Evolutionary conservation across 495 filamentous ascomycete genomes (phyloP), one percentile per base, ranked within the genome.

Genomic region (Trichoderma parareesei): DNA sequence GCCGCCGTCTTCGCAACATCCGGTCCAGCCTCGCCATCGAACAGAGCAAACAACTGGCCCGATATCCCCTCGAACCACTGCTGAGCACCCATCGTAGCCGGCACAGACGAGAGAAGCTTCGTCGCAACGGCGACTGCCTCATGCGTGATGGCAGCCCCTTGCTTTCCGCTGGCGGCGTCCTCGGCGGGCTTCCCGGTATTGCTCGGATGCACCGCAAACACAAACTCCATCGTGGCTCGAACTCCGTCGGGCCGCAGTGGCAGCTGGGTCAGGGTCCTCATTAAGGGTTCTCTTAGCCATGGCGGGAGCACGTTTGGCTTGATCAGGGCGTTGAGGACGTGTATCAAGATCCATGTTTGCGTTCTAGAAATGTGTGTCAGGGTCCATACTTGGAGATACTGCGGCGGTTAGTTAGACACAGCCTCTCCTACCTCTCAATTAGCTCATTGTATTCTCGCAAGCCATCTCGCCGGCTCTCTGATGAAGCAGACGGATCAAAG

Each of bases 111-210:
- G 2, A 93, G 74, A 11, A 92, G 72, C 11, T 78, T 81, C 0
- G 85, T 84, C 5, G 85, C 86, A 66, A 89, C 81, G 70, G 84
- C 85, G 11, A 93, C 79, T 1, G 88, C 87, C 70, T 92, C 88
- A 37, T 88, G 82, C 2, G 90, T 88, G 38, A 93, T 85, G 66
- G 82, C 83, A 3, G 88, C 83, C 0, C 88, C 88, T 64, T 74
- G 71, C 61, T 77, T 79, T 68, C 79, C 75, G 3, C 69, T 68
- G 8, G 69, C 73, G 8, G 70, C 73, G 2, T 73, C 75, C 66
- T 82, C 77, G 40, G 75, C 72, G 11, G 65, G 42, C 44, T 66
- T 72, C 43, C 74, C 72, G 10, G 75, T 74, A 63, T 77, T 78
- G 13, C 77, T 76, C 66, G 87, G 71, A 73, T 84, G 76, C 70